A percentile compares a stretch with the other conserved stretches of the same genome.
These are phyloP conservation scores for Helminthosporium solani DNA, from an alignment of 2,329 filamentous ascomycete genomes.

Conservation along the genomic window DNA sequence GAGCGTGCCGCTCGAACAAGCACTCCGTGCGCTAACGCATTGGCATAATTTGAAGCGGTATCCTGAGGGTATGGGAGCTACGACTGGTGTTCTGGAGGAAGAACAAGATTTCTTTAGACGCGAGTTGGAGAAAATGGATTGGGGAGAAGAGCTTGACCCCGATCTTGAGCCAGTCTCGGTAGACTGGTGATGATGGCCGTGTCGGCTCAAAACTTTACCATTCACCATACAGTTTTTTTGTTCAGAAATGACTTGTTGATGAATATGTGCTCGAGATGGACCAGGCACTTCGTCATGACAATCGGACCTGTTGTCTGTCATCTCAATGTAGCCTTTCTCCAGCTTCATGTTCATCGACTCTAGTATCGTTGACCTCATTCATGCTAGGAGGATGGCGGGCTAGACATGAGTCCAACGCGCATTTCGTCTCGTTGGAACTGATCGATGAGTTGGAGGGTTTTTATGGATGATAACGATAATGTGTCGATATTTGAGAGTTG, in stretches of 20 bases:
- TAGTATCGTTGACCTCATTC: background rate
- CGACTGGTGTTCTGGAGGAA: conserved; percentile 42
- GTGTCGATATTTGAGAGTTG: background rate
- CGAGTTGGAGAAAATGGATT: conserved; percentile 54
- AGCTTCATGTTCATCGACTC: background rate
- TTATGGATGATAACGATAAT: background rate
- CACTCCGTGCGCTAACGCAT: conserved; percentile 82
- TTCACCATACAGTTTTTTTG: background rate
- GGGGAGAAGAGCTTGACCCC: conserved; percentile 34
- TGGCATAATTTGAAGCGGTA: conserved; percentile 90
- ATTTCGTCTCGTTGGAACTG: background rate
- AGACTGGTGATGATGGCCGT: conserved; percentile 10
- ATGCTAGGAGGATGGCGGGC: background rate
- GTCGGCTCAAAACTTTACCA: too few species aligned
- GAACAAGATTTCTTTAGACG: conserved; percentile 52
- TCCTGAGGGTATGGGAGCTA: conserved; percentile 69
- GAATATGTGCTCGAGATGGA: too few species aligned
- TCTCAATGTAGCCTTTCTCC: background rate
- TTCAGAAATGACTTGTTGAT: background rate
- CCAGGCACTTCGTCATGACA: too few species aligned
- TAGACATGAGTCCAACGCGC: background rate
- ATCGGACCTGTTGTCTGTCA: too few species aligned
- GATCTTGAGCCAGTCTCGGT: conserved; percentile 22
- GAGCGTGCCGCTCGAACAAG: conserved; percentile 87
- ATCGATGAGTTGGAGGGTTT: background rate